phyloP scores from a whole-genome alignment of 441 rosid genomes.

The Biscutella laevigata region DNA sequence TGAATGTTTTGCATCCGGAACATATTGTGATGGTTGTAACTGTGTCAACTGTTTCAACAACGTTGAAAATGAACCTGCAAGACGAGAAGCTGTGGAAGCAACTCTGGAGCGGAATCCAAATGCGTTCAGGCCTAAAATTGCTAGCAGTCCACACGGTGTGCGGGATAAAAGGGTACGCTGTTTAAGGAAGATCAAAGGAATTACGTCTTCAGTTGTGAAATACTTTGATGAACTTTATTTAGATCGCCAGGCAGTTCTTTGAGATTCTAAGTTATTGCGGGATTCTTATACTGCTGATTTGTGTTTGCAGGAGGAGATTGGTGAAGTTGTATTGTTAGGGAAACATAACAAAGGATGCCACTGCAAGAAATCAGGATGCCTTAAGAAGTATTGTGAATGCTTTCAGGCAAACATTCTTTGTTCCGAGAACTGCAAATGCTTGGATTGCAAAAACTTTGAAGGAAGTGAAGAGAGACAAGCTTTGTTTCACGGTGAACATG shows the following conservation, averaged over 20 bases:
- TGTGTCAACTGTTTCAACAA: conserved; percentile 72
- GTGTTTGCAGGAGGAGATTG: conserved; percentile 53
- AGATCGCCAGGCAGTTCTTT: not conserved
- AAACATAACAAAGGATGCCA: conserved; percentile 96
- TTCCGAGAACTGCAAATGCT: conserved; percentile 83
- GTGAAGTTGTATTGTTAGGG: conserved; percentile 49
- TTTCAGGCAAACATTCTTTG: too few relatives aligned
- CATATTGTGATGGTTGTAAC: conserved; percentile 82
- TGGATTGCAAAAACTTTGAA: conserved; percentile 82
- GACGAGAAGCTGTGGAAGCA: conserved; percentile 66
- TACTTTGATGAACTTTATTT: not conserved
- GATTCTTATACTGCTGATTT: conserved; percentile 8
- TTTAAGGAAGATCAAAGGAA: conserved; percentile 25
- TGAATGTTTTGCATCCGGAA: conserved; percentile 89
- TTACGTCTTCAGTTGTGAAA: not conserved
- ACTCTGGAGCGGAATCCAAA: conserved; percentile 73
- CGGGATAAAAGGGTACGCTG: conserved; percentile 46
- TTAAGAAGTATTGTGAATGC: conserved; percentile 93
- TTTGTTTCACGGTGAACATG: conserved; percentile 57
- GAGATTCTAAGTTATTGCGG: not conserved
- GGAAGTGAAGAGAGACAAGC: conserved; percentile 79
- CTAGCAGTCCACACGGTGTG: conserved; percentile 66
- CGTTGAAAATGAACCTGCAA: conserved; percentile 58
- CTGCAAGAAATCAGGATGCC: conserved; percentile 95
- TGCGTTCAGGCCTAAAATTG: conserved; percentile 89